Conservation (phyloP, 1,284 basidiomycete genomes). For the Schizophyllum amplum region DNA sequence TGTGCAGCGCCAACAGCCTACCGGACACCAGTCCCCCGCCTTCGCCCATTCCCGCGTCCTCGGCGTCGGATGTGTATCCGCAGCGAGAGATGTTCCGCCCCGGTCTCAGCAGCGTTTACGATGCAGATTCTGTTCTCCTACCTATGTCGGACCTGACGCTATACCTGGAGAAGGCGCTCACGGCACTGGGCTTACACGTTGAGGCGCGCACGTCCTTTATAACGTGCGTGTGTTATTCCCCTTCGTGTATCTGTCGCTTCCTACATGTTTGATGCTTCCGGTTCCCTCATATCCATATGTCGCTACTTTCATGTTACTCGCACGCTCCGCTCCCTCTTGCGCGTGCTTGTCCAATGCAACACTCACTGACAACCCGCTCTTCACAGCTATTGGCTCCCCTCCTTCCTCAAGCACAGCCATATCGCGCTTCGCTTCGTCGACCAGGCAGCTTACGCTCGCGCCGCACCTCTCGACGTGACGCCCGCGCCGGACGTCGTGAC, state of each 20-base stretch:
- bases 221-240: conserved; percentile 15
- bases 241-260: too few relatives aligned
- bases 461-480: too few relatives aligned
- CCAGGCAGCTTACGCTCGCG: too few relatives aligned
- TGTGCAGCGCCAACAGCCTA: conserved; percentile 3
- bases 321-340: too few relatives aligned
- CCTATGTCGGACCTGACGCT: conserved; percentile 17
- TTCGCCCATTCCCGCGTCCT: conserved; percentile 3
- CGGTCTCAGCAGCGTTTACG: not conserved
- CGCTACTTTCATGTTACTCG: too few relatives aligned
- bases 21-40: conserved; percentile 7
- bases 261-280: too few relatives aligned
- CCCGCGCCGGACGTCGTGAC: too few relatives aligned
- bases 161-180: conserved; percentile 28
- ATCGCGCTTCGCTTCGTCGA: too few relatives aligned
- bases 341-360: not conserved
- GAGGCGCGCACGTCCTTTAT: conserved; percentile 37
- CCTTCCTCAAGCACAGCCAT: conserved; percentile 29
- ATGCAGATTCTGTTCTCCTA: conserved; percentile 22
- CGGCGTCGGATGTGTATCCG: not conserved
- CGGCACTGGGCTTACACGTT: conserved; percentile 27
- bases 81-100: not conserved
- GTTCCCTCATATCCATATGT: too few relatives aligned
- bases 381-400: conserved; percentile 32
- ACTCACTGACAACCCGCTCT: not conserved